Base-by-base conservation (phyloP, 306 rosid species). In the Oxytropis ochrocephala region DNA sequence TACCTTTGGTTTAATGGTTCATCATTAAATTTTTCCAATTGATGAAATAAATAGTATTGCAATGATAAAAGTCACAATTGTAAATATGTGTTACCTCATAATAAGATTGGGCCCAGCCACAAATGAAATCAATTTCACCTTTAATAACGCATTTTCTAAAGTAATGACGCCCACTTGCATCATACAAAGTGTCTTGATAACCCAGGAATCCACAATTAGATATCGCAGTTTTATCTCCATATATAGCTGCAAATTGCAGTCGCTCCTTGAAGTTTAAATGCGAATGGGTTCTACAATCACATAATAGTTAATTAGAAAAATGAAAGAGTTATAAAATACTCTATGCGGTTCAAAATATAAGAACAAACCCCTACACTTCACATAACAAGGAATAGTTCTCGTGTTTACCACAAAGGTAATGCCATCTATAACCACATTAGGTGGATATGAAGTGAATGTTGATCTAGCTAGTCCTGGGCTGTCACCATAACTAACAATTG, bases 1-100 rank as follows among this genome's bases (percentile, higher is more conserved):
- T n/a, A n/a, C n/a, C n/a, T n/a, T n/a, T n/a, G n/a, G n/a, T n/a
- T n/a, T n/a, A n/a, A n/a, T n/a, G n/a, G n/a, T n/a, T 24, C 29
- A 24, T 24, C 3, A 24, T 24, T 24, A 24, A 24, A n/a, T n/a
- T n/a, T n/a, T n/a, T n/a, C n/a, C n/a, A n/a, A n/a, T n/a, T n/a
- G n/a, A n/a, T n/a, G n/a, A n/a, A n/a, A n/a, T n/a, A 24, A 1
- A 1, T 24, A n/a, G n/a, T n/a, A n/a, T 24, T 4, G 3, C 1
- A 24, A 24, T 24, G 3, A 24, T 24, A 24, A 24, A 24, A 24
- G 29, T 24, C 29, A 24, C 2, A 24, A 24, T 24, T 24, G 29
- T 24, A 4, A 24, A 24, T 1, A 14, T 36, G 3, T 9, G 8
- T 42, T 35, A 79, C 83, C 83, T 74, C 43, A 17, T 70, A 82